phyloP scores from a whole-genome alignment of 1,284 basidiomycete species.

The Ganoderma leucocontextum region DNA sequence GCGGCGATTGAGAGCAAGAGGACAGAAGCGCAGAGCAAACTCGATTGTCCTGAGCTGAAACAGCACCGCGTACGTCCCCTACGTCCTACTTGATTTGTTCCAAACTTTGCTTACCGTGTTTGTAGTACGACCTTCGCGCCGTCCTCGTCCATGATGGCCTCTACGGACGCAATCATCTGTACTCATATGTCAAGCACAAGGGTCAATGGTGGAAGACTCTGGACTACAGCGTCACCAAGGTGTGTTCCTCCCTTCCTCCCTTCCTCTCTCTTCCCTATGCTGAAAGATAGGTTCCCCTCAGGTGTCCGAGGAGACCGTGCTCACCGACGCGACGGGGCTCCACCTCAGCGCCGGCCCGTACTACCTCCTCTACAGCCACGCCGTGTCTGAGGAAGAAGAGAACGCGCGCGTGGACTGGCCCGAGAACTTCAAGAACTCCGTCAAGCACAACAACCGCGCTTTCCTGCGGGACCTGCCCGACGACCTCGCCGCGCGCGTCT shows the following conservation, averaged over 20 bases:
- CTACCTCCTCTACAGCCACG: conserved; percentile 73
- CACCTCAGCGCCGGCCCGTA: conserved; percentile 80
- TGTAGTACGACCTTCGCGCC: conserved; percentile 77
- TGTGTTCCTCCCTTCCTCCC: conserved; percentile 32
- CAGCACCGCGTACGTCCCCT: conserved; percentile 56
- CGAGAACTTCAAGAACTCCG: conserved; percentile 47
- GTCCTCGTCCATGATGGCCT: conserved; percentile 80
- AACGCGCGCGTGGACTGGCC: conserved; percentile 48
- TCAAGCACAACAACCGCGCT: conserved; percentile 44
- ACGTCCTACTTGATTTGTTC: background rate
- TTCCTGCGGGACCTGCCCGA: conserved; percentile 40
- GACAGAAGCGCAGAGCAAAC: conserved; percentile 52
- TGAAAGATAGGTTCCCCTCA: conserved; percentile 36
- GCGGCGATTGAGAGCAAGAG: conserved; percentile 54
- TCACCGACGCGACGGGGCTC: conserved; percentile 71
- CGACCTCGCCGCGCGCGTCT: conserved; percentile 33
- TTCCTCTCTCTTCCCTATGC: no score
- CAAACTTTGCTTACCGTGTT: background rate
- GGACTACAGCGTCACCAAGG: conserved; percentile 75
- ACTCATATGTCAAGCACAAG: conserved; percentile 74
- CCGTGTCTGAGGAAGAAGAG: conserved; percentile 48
- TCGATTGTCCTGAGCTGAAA: conserved; percentile 69
- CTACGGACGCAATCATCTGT: conserved; percentile 75
- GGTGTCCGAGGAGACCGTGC: conserved; percentile 73
- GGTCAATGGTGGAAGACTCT: conserved; percentile 81